Base-by-base conservation (phyloP, 2,329 filamentous ascomycete species). In the Fusarium nisikadoi region DNA sequence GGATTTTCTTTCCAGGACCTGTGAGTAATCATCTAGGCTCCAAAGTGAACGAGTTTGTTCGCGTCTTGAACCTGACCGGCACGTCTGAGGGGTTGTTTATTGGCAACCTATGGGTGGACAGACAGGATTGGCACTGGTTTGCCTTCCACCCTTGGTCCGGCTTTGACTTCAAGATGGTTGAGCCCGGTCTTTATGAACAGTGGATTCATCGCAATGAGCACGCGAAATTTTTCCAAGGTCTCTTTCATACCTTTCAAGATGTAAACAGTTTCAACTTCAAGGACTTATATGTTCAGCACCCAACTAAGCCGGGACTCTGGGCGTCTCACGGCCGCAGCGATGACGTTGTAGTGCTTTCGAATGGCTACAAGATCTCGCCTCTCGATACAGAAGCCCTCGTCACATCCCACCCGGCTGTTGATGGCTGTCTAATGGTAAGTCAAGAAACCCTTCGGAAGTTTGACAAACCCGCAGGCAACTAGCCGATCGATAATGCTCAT, bases 11-110 rank as follows among this genome's bases (percentile, higher is more conserved):
- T n/a, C 10, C 14, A 47, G 45, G 27, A 6, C 82, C 80, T 1
- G 77, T 80, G 17, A 80, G 75, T 46, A 75, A 74, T 8, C 38
- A 68, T 14, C 75, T 72, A 31, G 78, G 72, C 0, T 67, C 66
- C 13, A 79, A 80, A 35, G 77, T 78, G 2, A 81, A 80, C 33
- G 61, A 80, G 10, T 75, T 79, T 3, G 74, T 81, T 8, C 64
- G 78, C 19, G 77, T 82, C 0, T 46, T 81, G 0, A 82, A 82
- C 31, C 31, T 81, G 17, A 81, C 78, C 0, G 79, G 79, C 2
- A 81, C 79, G 1, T 79, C 79, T 1, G 79, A 81, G 38, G 79
- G 79, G 2, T 58, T 81, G 1, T 81, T 81, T 14, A 81, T 80
- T 6, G 79, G 79, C 1, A 80, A 80, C 45, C 54, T 81, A 1